Evolutionary conservation across 2,329 filamentous ascomycete genomes (phyloP), one percentile per base, ranked within the genome.

Genomic region (Calycina herbarum): DNA sequence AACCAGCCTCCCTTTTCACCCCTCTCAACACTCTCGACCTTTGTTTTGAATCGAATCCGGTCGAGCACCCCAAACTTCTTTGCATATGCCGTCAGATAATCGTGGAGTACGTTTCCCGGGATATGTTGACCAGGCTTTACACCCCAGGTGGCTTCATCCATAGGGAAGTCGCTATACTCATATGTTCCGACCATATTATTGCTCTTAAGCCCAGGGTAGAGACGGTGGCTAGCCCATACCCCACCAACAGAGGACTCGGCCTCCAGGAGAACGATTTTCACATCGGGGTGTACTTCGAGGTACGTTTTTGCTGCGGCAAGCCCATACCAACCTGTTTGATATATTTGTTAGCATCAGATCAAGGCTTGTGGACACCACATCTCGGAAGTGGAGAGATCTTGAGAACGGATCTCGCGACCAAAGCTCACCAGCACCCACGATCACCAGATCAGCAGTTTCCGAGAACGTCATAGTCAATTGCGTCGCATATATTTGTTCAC

Each of bases 121-220:
- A 91, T 85, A 72, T 90, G 86, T 62, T 88, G 74, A 7, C 83
- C 84, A 8, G 69, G 66, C 58, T 75, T 79, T 51, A 86, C 76
- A 0, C 79, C 79, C 70, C 84, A 88, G 0, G 77, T 81, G 24
- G 82, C 82, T 7, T 79, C 76, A 65, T 83, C 80, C 86, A 94
- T 89, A 20, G 89, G 89, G 66, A 91, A 92, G 71, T 92, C 91
- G 0, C 86, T 86, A 72, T 85, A 93, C 75, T 94, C 89, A 70
- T 89, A 92, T 0, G 86, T 89, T 2, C 90, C 90, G 11, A 89
- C 76, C 74, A 92, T 83, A 72, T 93, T 93, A 77, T 94, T 94
- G 62, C 85, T 88, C 72, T 87, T 90, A 59, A 94, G 81, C 1
- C 86, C 87, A 0, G 87, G 85, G 74, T 93, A 90, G 0, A 92